phyloP scores from a whole-genome alignment of 2,329 filamentous ascomycete genomes.

The Celoporthe dispersa region DNA sequence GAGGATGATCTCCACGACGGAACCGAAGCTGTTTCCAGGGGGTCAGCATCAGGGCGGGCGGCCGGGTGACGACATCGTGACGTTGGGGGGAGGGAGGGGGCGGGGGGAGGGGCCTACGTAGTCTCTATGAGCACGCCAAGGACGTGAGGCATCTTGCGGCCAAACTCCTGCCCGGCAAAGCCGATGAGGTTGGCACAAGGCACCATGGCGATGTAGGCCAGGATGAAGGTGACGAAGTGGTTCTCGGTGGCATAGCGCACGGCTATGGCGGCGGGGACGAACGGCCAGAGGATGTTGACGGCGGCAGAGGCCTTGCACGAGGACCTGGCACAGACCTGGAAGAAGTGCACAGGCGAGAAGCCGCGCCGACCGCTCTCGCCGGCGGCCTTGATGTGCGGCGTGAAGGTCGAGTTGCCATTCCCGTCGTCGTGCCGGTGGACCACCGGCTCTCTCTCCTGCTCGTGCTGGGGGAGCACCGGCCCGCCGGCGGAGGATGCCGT shows the following conservation, averaged over 20 bases:
- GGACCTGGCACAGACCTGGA: conserved; percentile 67
- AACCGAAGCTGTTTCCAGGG: conserved; percentile 58
- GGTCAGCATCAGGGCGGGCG: conserved; percentile 3
- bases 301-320: conserved; percentile 65
- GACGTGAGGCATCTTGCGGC: conserved; percentile 76
- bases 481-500: conserved; percentile 32
- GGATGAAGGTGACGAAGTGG: conserved; percentile 68
- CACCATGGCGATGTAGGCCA: conserved; percentile 78
- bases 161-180: conserved; percentile 73
- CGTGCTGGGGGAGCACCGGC: conserved; percentile 35
- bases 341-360: conserved; percentile 66
- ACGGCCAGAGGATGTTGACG: conserved; percentile 76
- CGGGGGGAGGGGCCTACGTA: conserved; percentile 37
- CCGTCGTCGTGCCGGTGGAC: conserved; percentile 28
- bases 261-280: conserved; percentile 74
- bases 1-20: conserved; percentile 79
- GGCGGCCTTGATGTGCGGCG: conserved; percentile 39
- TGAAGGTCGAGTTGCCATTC: conserved; percentile 28
- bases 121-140: conserved; percentile 66
- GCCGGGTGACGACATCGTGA: too few relatives aligned
- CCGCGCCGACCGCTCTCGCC: conserved; percentile 73
- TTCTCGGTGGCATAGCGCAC: conserved; percentile 51
- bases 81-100: too few relatives aligned
- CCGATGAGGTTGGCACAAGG: conserved; percentile 77
- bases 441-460: conserved; percentile 31